Conservation (phyloP, 306 rosid genomes). For the Prunus davidiana region DNA sequence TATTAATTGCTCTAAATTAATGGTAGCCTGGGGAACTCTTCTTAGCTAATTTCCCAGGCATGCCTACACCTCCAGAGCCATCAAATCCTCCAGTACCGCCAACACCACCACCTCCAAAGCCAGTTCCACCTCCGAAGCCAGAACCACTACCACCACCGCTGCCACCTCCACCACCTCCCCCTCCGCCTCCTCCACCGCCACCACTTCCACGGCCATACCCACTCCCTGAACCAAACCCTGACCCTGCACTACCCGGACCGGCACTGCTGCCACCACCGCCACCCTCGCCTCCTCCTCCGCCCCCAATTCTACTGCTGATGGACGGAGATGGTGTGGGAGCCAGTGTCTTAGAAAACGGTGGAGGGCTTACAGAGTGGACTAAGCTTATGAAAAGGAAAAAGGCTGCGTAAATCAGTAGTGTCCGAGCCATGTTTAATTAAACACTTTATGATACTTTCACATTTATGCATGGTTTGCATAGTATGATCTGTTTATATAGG, state of each 20-base stretch:
- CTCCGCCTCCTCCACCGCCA: constrained; percentile 13
- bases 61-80: not conserved
- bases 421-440: not conserved
- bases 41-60: not conserved
- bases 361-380: not conserved
- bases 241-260: constrained; percentile 1
- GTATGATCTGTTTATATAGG: too few relatives aligned
- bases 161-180: constrained; percentile 1
- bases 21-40: not conserved
- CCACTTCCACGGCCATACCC: not conserved
- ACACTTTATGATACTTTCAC: too few relatives aligned
- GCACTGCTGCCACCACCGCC: constrained; percentile 3
- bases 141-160: constrained; percentile 3
- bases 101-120: not conserved
- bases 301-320: not conserved
- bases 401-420: not conserved
- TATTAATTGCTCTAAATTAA: not conserved
- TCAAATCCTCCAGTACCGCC: constrained; percentile 22
- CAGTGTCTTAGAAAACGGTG: not conserved
- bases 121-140: not conserved
- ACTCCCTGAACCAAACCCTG: constrained; percentile 9
- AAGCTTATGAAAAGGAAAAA: not conserved
- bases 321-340: not conserved
- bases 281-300: constrained; percentile 1
- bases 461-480: too few relatives aligned